Evolutionary conservation across 345 rosid genomes (phyloP), one percentile per base, ranked within the genome.

Genomic region (Balakata baccata): DNA sequence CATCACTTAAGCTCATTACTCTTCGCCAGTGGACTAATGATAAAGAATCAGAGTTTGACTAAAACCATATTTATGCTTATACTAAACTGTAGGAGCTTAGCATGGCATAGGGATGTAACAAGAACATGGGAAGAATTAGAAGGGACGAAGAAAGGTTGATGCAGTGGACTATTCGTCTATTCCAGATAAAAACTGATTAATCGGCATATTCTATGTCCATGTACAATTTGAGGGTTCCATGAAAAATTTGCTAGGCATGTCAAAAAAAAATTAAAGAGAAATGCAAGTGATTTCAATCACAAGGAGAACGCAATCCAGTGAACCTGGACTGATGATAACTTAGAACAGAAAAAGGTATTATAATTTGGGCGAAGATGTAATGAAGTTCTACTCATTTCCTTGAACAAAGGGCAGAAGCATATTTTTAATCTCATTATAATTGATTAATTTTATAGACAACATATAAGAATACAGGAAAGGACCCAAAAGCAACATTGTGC

Each of bases 391-490:
- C 11, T 38, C 4, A 56, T 11, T 56, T 50, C 52, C 52, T 54
- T 46, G 22, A 56, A 10, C 29, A 1, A 60, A 67, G 22, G 8
- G 70, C 41, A 14, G 69, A 20, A 63, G 41, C 18, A 49, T 29
- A 13, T 10, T 53, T 52, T 16, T 38, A 11, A 25, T 52, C 49
- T 22, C 22, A 66, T 38, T 37, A 39, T 34, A 20, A 39, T n/a
- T n/a, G n/a, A n/a, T n/a, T n/a, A n/a, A n/a, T 69, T 69, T 56
- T n/a, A 38, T n/a, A 20, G 51, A 39, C 62, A 54, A 18, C 29
- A 18, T 10, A 53, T 37, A 23, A 37, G 46, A 8, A 12, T 11
- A 2, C 39, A 29, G 34, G 34, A 29, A 29, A 29, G 34, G 34
- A 29, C 39, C 4, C 4, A 66, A 49, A 68, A 68, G 46, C 13